phyloP scores from a whole-genome alignment of 768 basidiomycete species.

The Leccinum pellstonianum region DNA sequence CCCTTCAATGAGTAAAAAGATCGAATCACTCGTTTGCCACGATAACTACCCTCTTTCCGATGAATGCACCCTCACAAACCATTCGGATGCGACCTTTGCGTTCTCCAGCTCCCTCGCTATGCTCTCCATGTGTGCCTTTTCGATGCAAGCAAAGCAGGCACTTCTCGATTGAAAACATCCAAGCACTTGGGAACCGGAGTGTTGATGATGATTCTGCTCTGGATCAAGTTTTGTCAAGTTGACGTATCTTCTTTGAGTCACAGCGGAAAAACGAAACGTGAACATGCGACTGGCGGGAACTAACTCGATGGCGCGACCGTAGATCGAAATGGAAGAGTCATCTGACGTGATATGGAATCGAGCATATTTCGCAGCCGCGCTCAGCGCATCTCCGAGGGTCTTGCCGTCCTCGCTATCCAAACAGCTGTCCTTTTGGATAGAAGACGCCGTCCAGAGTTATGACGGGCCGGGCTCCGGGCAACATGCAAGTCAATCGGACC shows the following conservation, averaged over 20 bases:
- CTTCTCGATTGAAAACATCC: constrained; percentile 39
- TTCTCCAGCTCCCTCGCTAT: constrained; percentile 38
- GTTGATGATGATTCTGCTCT: too few relatives aligned
- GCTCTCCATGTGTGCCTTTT: constrained; percentile 46
- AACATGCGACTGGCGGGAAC: not conserved
- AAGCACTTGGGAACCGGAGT: constrained; percentile 36
- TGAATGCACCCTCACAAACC: not conserved
- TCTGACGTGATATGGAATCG: constrained; percentile 40
- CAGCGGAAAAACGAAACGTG: not conserved
- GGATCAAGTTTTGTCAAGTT: constrained; percentile 33
- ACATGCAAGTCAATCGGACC: constrained; percentile 49
- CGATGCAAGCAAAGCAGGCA: constrained; percentile 38
- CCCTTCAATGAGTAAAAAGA: not conserved
- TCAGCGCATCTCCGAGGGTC: constrained; percentile 51
- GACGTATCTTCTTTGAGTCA: not conserved
- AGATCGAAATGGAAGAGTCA: not conserved
- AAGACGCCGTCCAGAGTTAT: not conserved
- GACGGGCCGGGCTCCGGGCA: not conserved
- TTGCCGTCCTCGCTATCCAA: constrained; percentile 54
- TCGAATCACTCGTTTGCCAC: not conserved
- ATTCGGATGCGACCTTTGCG: not conserved
- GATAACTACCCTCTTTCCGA: not conserved
- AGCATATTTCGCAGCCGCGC: constrained; percentile 40
- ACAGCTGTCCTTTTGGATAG: not conserved
- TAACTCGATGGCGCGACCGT: not conserved